Conservation (phyloP, 768 basidiomycete species). For the Daedaleopsis nitida region DNA sequence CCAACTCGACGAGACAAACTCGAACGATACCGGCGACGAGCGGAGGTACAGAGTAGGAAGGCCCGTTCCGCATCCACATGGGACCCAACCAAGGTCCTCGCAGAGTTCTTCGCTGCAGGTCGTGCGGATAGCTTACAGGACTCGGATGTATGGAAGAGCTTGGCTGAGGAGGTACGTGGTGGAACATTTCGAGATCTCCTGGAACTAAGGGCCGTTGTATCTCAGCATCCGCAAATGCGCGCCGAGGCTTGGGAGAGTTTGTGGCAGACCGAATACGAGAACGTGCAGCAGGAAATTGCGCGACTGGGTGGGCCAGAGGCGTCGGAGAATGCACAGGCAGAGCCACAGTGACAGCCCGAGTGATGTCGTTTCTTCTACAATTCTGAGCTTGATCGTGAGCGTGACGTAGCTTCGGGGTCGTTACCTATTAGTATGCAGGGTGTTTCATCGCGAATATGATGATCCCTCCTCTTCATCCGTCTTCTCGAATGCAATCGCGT, state of each 20-base stretch:
- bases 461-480: no score
- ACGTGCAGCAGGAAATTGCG: not conserved
- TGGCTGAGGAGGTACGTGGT: slow-evolving; percentile 49
- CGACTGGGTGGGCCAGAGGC: not conserved
- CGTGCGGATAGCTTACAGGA: slow-evolving; percentile 50
- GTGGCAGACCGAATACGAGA: not conserved
- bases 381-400: not conserved
- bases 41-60: slow-evolving; percentile 54
- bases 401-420: not conserved
- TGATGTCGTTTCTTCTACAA: not conserved
- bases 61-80: not conserved
- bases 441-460: no score
- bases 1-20: slow-evolving; percentile 38
- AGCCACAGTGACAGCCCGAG: not conserved
- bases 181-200: not conserved
- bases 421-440: no score
- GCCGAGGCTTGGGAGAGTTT: slow-evolving; percentile 8
- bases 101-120: slow-evolving; percentile 55
- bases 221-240: slow-evolving; percentile 7
- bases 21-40: slow-evolving; percentile 51
- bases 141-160: slow-evolving; percentile 52
- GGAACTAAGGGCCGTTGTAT: not conserved
- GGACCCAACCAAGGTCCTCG: slow-evolving; percentile 38
- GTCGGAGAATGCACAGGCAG: not conserved
- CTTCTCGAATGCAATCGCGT: no score